Base-by-base conservation (phyloP, 2,329 filamentous ascomycete species). In the Esteya vermicola region DNA sequence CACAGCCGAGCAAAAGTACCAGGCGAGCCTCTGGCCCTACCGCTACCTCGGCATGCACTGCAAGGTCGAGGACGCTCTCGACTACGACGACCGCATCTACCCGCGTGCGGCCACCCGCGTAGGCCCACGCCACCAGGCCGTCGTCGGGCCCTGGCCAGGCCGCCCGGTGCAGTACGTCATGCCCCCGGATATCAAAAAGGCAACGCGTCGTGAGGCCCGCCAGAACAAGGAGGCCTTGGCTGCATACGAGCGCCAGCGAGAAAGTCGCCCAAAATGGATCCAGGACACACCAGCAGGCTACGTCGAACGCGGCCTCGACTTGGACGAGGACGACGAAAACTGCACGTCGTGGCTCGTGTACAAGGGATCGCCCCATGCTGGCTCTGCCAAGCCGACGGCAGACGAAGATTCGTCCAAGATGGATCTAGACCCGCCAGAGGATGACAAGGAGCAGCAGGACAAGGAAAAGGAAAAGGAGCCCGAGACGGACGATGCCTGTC, bases 1-100 rank as follows among this genome's bases (percentile, higher is more conserved):
- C 36, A 95, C 88, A 0, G 75, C 81, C 42, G 86, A 93, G 54
- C 89, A 96, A 56, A 81, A 89, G 43, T 85, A 91, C 43, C 82
- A 95, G 50, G 86, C 89, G 25, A 91, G 85, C 52, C 74, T 95
- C 53, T 98, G 91, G 91, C 88, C 86, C 3, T 96, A 91, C 64
- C 77, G 91, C 45, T 98, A 98, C 57, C 65, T 98, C 7, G 91
- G 91, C 28, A 86, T 94, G 49, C 91, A 98, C 60, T 95, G 88
- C 60, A 83, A 86, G 49, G 82, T 91, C 1, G 88, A 96, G 58
- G 91, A 98, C 62, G 91, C 85, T 1, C 67, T 98, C 23, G 91
- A 98, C 57, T 93, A 94, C 55, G 91, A 98, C 53, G 91, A 98
- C 57, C 80, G 91, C 47, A 96, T 98, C 48, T 96, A 96, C 54